Evolutionary conservation across 805 yeast species (phyloP), one percentile per base, ranked within the genome.

Genomic region (Wickerhamiella vanderwaltii): DNA sequence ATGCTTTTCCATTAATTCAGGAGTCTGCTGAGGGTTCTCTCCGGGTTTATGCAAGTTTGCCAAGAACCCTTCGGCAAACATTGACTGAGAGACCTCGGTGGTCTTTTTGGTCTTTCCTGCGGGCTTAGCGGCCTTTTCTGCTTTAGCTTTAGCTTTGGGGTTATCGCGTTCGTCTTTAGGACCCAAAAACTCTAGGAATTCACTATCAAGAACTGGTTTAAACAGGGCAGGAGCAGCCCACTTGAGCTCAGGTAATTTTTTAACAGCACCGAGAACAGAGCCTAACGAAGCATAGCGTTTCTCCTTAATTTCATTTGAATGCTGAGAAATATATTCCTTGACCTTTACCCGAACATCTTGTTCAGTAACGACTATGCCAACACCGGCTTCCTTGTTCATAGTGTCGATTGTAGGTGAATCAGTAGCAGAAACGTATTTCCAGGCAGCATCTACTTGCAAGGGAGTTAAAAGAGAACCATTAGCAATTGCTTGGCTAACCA

Each of bases 31-130:
- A 28, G 88, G 87, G 60, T 88, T 88, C 59, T 79, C 95, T 52
- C 96, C 97, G 19, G 95, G 86, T 60, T 82, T 82, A 63, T 91
- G 98, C 53, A 91, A 69, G 46, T 83, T 94, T 35, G 97, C 97
- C 46, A 91, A 67, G 67, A 91, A 91, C 6, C 99, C 99, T 61
- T 91, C 96, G 13, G 76, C 67, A 58, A 87, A 91, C 95, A 91
- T 91, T 31, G 46, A 43, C 35, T 46, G 43, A 6, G 26, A 13
- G 23, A 48, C 50, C 22, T 43, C 45, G 26, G 35, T 32, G 9
- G 40, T 34, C 15, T 26, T 37, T 9, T 39, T 42, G 34, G 48
- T 45, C 43, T 52, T 45, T 42, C 45, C 43, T 6, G 53, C 52
- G 12, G 46, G 51, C 30, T 58, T 58, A 9, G 31, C 17, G 26